A percentile compares a stretch with the other conserved stretches of the same genome.
phyloP scores from a whole-genome alignment of 179 eudicot genomes.

The Amaranthus tricolor region DNA sequence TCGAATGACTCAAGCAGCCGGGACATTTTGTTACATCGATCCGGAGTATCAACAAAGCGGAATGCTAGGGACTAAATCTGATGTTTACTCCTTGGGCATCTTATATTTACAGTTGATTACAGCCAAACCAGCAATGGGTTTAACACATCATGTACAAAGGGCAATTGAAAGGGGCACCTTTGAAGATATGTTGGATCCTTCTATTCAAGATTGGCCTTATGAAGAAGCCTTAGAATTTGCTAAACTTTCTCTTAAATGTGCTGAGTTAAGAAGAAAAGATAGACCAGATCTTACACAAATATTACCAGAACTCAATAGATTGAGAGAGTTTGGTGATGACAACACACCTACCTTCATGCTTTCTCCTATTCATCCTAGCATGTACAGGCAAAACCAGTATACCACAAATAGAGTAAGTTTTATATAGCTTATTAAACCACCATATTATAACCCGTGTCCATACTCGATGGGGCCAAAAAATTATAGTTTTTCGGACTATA shows the following conservation, averaged over 20 bases:
- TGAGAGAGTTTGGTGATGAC: conserved; percentile 34
- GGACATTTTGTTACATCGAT: conserved; percentile 47
- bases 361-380: neutral
- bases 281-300: conserved; percentile 39
- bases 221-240: conserved; percentile 35
- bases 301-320: conserved; percentile 30
- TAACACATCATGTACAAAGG: conserved; percentile 38
- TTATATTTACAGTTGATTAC: conserved; percentile 37
- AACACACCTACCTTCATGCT: conserved; percentile 17
- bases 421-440: neutral
- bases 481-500: too few species aligned
- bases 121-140: conserved; percentile 43
- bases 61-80: conserved; percentile 46
- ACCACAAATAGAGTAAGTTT: conserved; percentile 23
- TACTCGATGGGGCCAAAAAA: neutral
- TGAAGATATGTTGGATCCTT: conserved; percentile 30
- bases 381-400: conserved; percentile 12
- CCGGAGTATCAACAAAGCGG: conserved; percentile 50
- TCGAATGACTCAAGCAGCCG: conserved; percentile 45
- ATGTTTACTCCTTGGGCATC: conserved; percentile 44
- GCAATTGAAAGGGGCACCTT: conserved; percentile 35
- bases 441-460: neutral
- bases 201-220: conserved; percentile 34
- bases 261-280: conserved; percentile 41
- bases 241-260: conserved; percentile 32